A percentile compares a stretch with the other conserved stretches of the same genome.
These are phyloP conservation scores for Tubosaeta sp. DNA, from an alignment of 768 basidiomycete species.

Conservation along the genomic window DNA sequence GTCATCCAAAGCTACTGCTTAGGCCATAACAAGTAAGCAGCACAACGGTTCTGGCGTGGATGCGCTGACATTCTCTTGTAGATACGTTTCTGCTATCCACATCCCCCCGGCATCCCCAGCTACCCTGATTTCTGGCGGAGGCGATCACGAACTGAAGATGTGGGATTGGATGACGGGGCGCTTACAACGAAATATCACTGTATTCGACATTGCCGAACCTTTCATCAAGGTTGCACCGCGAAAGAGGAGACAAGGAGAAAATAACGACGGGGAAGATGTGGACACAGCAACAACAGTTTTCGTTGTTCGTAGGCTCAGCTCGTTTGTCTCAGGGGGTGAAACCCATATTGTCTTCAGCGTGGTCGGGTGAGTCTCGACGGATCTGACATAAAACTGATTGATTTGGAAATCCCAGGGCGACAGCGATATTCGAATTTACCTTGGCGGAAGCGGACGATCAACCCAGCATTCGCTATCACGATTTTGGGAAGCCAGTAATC, in stretches of 20 bases:
- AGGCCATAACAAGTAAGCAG: constrained; percentile 71
- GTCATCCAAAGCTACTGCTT: constrained; percentile 84
- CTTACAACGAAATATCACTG: constrained; percentile 46
- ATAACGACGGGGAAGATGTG: constrained; percentile 19
- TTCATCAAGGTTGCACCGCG: constrained; percentile 38
- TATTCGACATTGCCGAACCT: constrained; percentile 46
- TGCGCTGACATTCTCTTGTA: constrained; percentile 25
- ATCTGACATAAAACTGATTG: not conserved
- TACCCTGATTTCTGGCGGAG: constrained; percentile 80
- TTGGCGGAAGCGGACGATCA: constrained; percentile 25
- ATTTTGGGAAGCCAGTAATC: constrained; percentile 56
- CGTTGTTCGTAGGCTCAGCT: constrained; percentile 54
- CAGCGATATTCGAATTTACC: constrained; percentile 57
- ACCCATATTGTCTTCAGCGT: constrained; percentile 59
- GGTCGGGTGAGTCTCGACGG: constrained; percentile 54
- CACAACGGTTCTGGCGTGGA: not conserved
- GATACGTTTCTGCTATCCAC: constrained; percentile 82
- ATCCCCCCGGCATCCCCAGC: constrained; percentile 46
- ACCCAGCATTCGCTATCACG: constrained; percentile 35
- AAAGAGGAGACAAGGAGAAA: constrained; percentile 30
- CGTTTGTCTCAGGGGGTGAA: constrained; percentile 35
- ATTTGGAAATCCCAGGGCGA: constrained; percentile 43
- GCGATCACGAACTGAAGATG: constrained; percentile 69
- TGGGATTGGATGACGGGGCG: constrained; percentile 78
- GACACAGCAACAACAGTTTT: constrained; percentile 39